phyloP scores from a whole-genome alignment of 352 stramenopile genomes.

The Globisporangium nagaii region DNA sequence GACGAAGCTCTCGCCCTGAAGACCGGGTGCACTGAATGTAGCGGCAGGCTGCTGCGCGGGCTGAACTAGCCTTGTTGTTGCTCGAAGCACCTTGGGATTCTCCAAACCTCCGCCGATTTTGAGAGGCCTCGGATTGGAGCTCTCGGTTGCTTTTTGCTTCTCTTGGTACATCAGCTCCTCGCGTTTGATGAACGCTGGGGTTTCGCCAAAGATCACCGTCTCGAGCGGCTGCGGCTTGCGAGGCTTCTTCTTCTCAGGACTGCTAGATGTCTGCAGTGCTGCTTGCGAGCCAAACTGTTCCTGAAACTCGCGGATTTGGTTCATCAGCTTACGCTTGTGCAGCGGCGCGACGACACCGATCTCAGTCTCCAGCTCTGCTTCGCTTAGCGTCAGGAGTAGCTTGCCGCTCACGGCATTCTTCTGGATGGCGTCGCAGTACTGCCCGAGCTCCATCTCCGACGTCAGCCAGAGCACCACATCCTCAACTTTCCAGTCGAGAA shows the following conservation, averaged over 20 bases:
- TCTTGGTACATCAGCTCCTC: slow-evolving; percentile 31
- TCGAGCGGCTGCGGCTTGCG: not conserved
- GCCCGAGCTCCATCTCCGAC: slow-evolving; percentile 36
- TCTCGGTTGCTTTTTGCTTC: slow-evolving; percentile 14
- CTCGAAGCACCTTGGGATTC: not conserved
- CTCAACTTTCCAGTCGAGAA: slow-evolving; percentile 46
- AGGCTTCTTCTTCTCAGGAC: slow-evolving; percentile 5
- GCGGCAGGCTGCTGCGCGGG: not conserved
- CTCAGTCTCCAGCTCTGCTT: slow-evolving; percentile 30
- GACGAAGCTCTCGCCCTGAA: slow-evolving; percentile 12
- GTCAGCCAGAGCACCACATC: slow-evolving; percentile 43
- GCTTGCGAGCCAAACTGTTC: slow-evolving; percentile 22
- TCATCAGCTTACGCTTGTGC: slow-evolving; percentile 42
- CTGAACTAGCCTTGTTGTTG: slow-evolving; percentile 1
- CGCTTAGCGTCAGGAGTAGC: slow-evolving; percentile 32
- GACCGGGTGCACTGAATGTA: not conserved
- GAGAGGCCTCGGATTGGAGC: not conserved
- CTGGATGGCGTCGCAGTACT: slow-evolving; percentile 29
- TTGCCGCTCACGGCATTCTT: slow-evolving; percentile 39
- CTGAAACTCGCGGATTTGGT: slow-evolving; percentile 33
- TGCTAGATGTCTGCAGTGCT: not conserved
- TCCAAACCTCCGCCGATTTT: not conserved
- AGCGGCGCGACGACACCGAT: slow-evolving; percentile 25
- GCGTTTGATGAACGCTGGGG: slow-evolving; percentile 31
- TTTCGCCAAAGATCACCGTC: slow-evolving; percentile 15